Percentiles rank a stretch among this genome's conserved stretches.
These are phyloP conservation scores for Saccharum hybrid DNA, from an alignment of 202 grass and related monocot species.

Conservation along the genomic window DNA sequence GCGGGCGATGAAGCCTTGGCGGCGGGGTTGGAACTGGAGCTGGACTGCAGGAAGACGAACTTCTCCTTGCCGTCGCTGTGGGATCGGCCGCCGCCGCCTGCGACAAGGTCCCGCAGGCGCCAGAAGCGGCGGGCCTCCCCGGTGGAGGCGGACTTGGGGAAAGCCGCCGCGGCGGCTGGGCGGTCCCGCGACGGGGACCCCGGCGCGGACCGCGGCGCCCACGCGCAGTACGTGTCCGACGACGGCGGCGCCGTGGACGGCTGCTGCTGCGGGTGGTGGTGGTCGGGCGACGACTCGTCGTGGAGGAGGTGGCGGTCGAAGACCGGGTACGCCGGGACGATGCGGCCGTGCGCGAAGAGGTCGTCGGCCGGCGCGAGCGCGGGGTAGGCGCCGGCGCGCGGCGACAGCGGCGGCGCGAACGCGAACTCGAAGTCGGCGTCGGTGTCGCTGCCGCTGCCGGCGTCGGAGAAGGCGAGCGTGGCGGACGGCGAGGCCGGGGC, in stretches of 20 bases:
- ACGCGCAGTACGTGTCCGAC: conserved; percentile 52
- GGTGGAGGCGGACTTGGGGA: conserved; percentile 69
- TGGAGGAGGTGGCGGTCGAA: conserved; percentile 41
- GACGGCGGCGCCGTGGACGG: conserved; percentile 35
- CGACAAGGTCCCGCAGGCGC: conserved; percentile 58
- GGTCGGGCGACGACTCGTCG: background rate
- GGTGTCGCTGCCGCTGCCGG: background rate
- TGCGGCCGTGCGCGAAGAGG: conserved; percentile 66
- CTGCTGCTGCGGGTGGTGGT: too few species aligned
- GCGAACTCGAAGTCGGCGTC: conserved; percentile 59
- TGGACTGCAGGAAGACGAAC: conserved; percentile 53
- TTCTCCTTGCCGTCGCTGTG: conserved; percentile 87
- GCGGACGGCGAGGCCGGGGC: background rate
- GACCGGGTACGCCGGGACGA: conserved; percentile 62
- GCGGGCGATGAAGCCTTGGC: background rate
- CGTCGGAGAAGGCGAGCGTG: background rate
- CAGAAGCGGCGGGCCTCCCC: conserved; percentile 43
- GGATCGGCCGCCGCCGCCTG: conserved; percentile 36
- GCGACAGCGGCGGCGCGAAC: background rate
- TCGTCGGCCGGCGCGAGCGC: conserved; percentile 50
- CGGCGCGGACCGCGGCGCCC: conserved; percentile 61
- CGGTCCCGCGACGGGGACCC: background rate
- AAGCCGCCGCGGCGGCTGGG: background rate
- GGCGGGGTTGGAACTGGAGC: too few species aligned
- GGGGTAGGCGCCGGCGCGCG: too few species aligned